Percentiles rank a stretch among this genome's conserved stretches.
phyloP scores from a whole-genome alignment of 179 eudicot species.

The Beta corolliflora region DNA sequence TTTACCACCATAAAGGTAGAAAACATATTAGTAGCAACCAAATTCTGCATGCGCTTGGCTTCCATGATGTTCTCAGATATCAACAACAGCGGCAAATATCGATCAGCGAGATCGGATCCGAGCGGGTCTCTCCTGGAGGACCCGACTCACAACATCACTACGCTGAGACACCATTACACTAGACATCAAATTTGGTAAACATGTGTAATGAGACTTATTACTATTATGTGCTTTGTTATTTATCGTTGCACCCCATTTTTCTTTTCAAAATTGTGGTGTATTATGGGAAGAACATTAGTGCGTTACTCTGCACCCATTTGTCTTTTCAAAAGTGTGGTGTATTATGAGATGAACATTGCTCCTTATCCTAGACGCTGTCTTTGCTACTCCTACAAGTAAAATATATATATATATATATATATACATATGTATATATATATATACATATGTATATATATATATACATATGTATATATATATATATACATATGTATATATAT shows the following conservation, averaged over 20 bases:
- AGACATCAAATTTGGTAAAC: neutral
- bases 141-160: conserved; percentile 35
- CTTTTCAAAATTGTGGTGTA: neutral
- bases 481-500: no score
- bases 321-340: no score
- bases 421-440: no score
- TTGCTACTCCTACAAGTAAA: neutral
- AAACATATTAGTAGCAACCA: conserved; percentile 27
- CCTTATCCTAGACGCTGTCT: neutral
- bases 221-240: neutral
- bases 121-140: conserved; percentile 32
- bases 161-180: conserved; percentile 22
- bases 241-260: neutral
- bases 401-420: no score
- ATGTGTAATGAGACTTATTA: neutral
- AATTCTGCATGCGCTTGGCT: conserved; percentile 33
- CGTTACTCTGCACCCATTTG: no score
- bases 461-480: no score
- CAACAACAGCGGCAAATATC: conserved; percentile 27
- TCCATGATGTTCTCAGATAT: conserved; percentile 34
- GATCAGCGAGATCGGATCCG: conserved; percentile 25
- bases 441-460: no score
- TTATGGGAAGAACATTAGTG: neutral
- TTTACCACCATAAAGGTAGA: conserved; percentile 11
- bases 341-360: neutral